Conservation (phyloP, 805 yeast species). For the Candida incommunis region DNA sequence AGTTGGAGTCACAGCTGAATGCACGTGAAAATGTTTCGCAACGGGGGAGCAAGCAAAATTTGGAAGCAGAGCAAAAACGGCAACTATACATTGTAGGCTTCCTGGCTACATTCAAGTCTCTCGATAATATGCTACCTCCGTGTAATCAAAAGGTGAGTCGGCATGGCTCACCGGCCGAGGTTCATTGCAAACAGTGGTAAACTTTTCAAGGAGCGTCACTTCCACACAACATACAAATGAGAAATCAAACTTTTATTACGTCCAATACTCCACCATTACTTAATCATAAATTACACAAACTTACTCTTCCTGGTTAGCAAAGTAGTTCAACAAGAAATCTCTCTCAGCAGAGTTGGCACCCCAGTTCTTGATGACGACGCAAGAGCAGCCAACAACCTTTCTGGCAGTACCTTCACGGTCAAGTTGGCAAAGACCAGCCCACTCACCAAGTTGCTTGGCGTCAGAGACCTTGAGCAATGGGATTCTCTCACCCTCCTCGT, state of each 20-base stretch:
- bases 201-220: too few relatives aligned
- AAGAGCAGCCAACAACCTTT: constrained; percentile 99
- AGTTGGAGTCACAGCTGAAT: too few relatives aligned
- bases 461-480: constrained; percentile 99
- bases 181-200: too few relatives aligned
- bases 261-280: neutral
- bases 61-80: too few relatives aligned
- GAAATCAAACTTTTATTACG: neutral
- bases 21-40: too few relatives aligned
- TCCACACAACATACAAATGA: too few relatives aligned
- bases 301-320: constrained; percentile 16
- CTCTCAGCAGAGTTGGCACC: constrained; percentile 99
- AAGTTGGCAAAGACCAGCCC: constrained; percentile 99
- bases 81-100: too few relatives aligned
- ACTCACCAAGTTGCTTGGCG: constrained; percentile 99
- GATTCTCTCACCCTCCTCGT: constrained; percentile 90
- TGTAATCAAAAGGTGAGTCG: too few relatives aligned
- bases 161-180: too few relatives aligned
- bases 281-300: neutral
- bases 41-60: too few relatives aligned
- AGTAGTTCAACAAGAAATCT: constrained; percentile 88
- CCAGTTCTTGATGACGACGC: constrained; percentile 99
- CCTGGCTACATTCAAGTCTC: too few relatives aligned
- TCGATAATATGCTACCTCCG: too few relatives aligned
- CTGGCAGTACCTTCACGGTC: constrained; percentile 99